A percentile compares a stretch with the other conserved stretches of the same genome.
Evolutionary conservation across 2,329 filamentous ascomycete genomes (phyloP).

Genomic region (Calonectria multiphialidica): DNA sequence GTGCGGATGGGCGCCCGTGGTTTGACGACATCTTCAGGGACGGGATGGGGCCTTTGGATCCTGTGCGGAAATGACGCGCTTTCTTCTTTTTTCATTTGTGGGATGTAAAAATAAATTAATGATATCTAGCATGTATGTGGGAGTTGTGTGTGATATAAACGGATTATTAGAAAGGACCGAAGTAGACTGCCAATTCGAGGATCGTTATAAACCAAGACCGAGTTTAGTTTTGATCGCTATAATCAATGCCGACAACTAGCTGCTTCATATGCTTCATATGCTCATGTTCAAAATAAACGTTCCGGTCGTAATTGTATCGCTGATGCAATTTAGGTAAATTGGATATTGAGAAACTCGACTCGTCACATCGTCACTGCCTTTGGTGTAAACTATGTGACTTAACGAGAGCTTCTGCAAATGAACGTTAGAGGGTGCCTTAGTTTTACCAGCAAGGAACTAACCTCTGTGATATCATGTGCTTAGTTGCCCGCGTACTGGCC

Average conservation of each 20-base stretch:
- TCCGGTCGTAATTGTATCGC: too few relatives aligned
- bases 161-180: not conserved
- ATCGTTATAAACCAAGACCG: not conserved
- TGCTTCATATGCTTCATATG: too few relatives aligned
- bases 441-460: too few relatives aligned
- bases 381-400: too few relatives aligned
- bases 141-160: not conserved
- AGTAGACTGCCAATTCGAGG: not conserved
- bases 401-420: too few relatives aligned
- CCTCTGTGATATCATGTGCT: too few relatives aligned
- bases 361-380: too few relatives aligned
- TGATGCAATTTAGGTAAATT: too few relatives aligned
- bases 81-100: not conserved
- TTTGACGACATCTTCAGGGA: constrained; percentile 34
- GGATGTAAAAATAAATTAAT: not conserved
- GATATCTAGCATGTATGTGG: not conserved
- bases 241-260: not conserved
- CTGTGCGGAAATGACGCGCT: not conserved
- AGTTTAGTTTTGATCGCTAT: not conserved
- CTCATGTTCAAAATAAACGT: too few relatives aligned
- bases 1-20: constrained; percentile 2
- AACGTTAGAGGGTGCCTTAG: too few relatives aligned
- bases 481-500: constrained; percentile 20
- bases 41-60: constrained; percentile 16
- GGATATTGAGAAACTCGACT: too few relatives aligned